Evolutionary conservation across 2,329 filamentous ascomycete species (phyloP), one percentile per base, ranked within the genome.

Genomic region (Venturia nashicola): DNA sequence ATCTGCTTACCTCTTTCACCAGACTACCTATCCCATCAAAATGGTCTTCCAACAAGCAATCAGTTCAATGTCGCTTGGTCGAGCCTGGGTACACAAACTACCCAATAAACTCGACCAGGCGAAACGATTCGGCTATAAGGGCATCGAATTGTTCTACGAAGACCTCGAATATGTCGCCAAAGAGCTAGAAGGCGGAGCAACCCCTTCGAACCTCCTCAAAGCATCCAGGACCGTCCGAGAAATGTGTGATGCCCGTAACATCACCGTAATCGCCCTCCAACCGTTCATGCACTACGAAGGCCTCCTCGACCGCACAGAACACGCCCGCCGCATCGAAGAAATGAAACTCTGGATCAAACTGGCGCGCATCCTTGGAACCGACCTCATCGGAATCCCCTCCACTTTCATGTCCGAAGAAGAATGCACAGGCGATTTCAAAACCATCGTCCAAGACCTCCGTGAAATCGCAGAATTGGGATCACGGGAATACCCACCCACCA

Each of bases 251-350:
- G 76, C 78, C 2, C 78, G 83, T 34, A 73, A 72, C 40, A 79
- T 90, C 27, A 69, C 76, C 11, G 82, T 90, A 68, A 79, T 90
- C 68, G 86, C 84, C 66, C 79, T 92, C 0, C 89, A 91, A 70
- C 90, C 90, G 0, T 92, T 93, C 72, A 82, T 83, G 76, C 84
- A 90, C 75, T 91, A 88, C 74, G 90, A 92, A 68, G 90, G 89
- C 1, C 79, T 91, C 0, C 66, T 85, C 6, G 84, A 91, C 73
- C 79, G 87, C 11, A 68, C 74, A 18, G 78, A 82, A 65, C 86
- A 89, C 69, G 74, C 75, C 1, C 73, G 77, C 34, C 78, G 85
- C 4, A 74, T 91, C 39, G 77, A 82, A 20, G 82, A 90, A 68
- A 79, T 93, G 27, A 76, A 81, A 12, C 77, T 87, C 27, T 93